A percentile compares a stretch with the other conserved stretches of the same genome.
Evolutionary conservation across 163 green algal genomes (phyloP).

Genomic region (Scenedesmus sp.): DNA sequence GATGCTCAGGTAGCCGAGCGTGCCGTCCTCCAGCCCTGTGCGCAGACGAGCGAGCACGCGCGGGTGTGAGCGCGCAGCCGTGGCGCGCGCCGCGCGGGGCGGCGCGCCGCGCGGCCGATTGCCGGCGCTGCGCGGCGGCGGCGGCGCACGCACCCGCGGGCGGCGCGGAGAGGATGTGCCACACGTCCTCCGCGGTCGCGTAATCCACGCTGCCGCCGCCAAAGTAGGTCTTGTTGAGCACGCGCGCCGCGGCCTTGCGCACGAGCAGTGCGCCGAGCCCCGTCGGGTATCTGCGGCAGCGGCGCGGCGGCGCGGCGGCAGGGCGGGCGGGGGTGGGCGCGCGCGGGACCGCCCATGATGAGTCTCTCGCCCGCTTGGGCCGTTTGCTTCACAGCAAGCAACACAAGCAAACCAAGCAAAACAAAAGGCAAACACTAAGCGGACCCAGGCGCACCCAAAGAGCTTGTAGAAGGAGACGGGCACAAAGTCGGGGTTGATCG

Average conservation of each 20-base stretch:
- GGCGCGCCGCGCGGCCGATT: too few species aligned
- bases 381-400: too few species aligned
- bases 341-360: too few species aligned
- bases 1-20: constrained; percentile 40
- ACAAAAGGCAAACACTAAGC: constrained; percentile 53
- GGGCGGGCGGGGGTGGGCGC: too few species aligned
- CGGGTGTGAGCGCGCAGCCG: too few species aligned
- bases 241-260: constrained; percentile 44
- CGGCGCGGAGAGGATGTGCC: constrained; percentile 16
- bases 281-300: constrained; percentile 19
- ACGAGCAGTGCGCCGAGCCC: constrained; percentile 66
- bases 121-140: too few species aligned
- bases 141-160: not conserved
- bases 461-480: constrained; percentile 69
- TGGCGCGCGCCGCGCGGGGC: too few species aligned
- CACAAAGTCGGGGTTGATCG: constrained; percentile 61
- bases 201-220: constrained; percentile 63
- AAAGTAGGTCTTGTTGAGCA: constrained; percentile 72
- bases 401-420: too few species aligned
- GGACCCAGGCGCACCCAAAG: constrained; percentile 72
- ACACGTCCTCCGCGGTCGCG: constrained; percentile 35
- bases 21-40: constrained; percentile 39
- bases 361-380: too few species aligned
- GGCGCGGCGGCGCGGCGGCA: too few species aligned
- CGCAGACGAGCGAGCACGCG: not conserved